Base-by-base conservation (phyloP, 2,329 filamentous ascomycete genomes). In the Clonostachys rosea region DNA sequence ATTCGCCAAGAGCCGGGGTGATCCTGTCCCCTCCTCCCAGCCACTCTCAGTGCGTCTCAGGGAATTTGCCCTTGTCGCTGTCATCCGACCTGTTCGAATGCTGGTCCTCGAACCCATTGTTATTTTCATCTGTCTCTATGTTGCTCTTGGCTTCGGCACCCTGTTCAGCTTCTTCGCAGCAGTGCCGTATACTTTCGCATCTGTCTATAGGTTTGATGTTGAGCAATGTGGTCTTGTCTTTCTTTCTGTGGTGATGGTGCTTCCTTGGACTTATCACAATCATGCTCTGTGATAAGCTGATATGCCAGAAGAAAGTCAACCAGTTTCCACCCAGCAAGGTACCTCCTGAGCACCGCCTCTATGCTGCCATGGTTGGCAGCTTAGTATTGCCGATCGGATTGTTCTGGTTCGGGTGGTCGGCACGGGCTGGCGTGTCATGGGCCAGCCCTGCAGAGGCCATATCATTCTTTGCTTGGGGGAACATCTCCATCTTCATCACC, bases 81-180 rank as follows among this genome's bases (percentile, higher is more conserved):
- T 79, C 2, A 49, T 77, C 14, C 67, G 78, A 11, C 80, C 80
- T 0, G 16, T 82, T 1, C 69, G 74, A 40, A 82, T 87, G 70
- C 67, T 86, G 8, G 56, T 82, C 37, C 74, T 75, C 1, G 83
- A 87, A 54, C 82, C 83, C 3, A 83, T 87, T 36, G 75, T 85
- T 2, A 73, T 75, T 11, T 79, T 83, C 47, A 60, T 73, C 37
- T 73, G 69, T 40, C 55, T 80, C 1, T 80, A 79, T 52, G 66
- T 73, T 0, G 63, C 75, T 0, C 73, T 70, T 53, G 69, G 73
- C 44, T 80, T 79, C 47, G 76, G 71, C 5, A 74, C 75, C 0
- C 62, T 79, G 1, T 80, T 75, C 50, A 71, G 64, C 41, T 78
- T 79, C 64, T 79, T 80, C 52, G 71, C 71, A 1, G 69, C 67